Evolutionary conservation across 2,329 filamentous ascomycete species (phyloP), one percentile per base, ranked within the genome.

Genomic region (Dothistroma septosporum): DNA sequence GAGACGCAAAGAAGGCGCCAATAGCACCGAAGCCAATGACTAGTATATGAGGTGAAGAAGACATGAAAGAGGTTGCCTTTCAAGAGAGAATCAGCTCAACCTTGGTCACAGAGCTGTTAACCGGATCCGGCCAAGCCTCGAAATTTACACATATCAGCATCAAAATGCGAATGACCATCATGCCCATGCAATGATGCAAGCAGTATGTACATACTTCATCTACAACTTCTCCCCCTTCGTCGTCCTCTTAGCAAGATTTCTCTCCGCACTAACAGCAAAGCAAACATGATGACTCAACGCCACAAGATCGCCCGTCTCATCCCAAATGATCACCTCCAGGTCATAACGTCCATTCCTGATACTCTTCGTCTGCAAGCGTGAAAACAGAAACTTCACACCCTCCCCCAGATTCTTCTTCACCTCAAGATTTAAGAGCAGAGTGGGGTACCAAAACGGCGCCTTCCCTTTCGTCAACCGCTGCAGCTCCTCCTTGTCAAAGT

Each of bases 321-420:
- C 87, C 72, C 87, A 74, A 2, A 92, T 76, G 31, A 86, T 76
- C 22, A 93, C 80, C 65, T 93, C 88, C 50, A 92, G 70, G 76
- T 95, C 91, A 71, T 90, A 87, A 61, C 88, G 79, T 0, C 90
- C 90, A 64, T 91, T 86, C 65, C 80, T 81, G 47, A 92, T 83
- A 73, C 81, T 77, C 75, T 90, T 92, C 4, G 85, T 80, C 58
- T 83, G 80, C 12, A 87, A 80, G 33, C 89, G 80, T 46, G 86
- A 78, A 68, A 87, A 87, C 57, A 95, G 71, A 86, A 88, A 94
- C 72, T 90, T 86, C 1, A 85, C 84, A 0, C 90, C 90, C 4
- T 77, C 75, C 0, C 89, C 89, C 49, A 95, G 72, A 7, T 80
- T 73, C 72, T 88, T 90, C 78, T 93, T 94, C 44, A 92, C 78